Evolutionary conservation across 495 filamentous ascomycete species (phyloP), one percentile per base, ranked within the genome.

Genomic region (Aspergillus haitiensis): DNA sequence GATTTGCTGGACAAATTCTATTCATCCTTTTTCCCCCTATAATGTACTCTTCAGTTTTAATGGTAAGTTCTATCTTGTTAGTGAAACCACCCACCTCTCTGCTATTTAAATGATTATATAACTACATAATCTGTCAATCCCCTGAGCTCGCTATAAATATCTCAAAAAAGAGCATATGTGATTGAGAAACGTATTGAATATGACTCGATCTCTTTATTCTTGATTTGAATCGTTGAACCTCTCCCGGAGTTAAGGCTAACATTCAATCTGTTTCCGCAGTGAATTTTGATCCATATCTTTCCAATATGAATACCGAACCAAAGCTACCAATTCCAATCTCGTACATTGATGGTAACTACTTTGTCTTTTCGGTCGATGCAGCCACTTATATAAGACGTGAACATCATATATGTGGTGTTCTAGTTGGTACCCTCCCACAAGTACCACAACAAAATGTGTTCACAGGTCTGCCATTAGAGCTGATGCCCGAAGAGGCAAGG

Each of bases 371-470:
- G 69, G 84, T 90, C 67, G 83, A 93, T 59, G 85, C 84, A 48
- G 86, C 95, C 48, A 89, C 88, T 67, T 86, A 91, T 76, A 77
- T 96, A 59, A 87, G 94, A 60, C 84, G 86, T 35, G 79, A 85
- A 64, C 81, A 97, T 75, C 85, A 92, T 71, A 95, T 97, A 66
- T 91, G 90, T 66, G 92, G 92, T 52, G 90, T 94, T 21, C 77
- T 97, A 49, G 88, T 88, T 48, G 94, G 94, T 44, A 90, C 88
- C 3, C 84, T 97, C 42, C 92, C 95, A 3, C 94, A 97, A 74
- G 84, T 88, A 44, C 92, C 93, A 6, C 91, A 93, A 64, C 94
- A 98, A 72, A 98, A 97, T 78, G 81, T 97, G 52, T 97, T 98
- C 70, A 81, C 92, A 58, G 91, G 94, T 16, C 72, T 98, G 37